Conservation (phyloP, 768 basidiomycete genomes). For the Mycena latifolia region DNA sequence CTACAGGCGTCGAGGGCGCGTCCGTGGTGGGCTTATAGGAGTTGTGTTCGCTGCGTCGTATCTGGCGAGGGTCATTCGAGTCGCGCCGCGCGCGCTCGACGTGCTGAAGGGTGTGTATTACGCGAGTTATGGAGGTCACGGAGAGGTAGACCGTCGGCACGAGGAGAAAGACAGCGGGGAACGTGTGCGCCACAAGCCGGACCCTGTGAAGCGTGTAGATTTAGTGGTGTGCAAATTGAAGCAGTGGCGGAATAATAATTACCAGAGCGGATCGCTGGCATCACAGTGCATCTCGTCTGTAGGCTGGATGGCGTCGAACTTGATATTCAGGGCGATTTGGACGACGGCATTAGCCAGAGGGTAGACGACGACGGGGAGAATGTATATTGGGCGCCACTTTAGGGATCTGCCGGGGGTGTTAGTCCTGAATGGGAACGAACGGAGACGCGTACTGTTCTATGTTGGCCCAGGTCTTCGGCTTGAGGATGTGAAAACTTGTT, state of each 20-base stretch:
- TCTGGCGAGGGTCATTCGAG: constrained; percentile 17
- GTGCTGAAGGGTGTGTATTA: constrained; percentile 11
- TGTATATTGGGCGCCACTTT: constrained; percentile 22
- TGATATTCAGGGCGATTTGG: constrained; percentile 5
- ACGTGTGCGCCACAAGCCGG: background rate
- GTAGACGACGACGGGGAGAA: constrained; percentile 17
- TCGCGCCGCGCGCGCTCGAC: constrained; percentile 18
- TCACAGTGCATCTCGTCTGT: constrained; percentile 26
- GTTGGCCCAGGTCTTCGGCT: constrained; percentile 28
- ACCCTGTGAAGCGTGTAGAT: constrained; percentile 11
- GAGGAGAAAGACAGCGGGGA: background rate
- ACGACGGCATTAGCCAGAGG: constrained; percentile 1
- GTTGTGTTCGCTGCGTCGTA: constrained; percentile 17
- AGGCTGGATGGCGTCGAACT: constrained; percentile 27
- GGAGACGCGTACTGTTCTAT: constrained; percentile 3
- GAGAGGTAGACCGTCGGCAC: constrained; percentile 4
- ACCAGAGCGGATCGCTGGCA: constrained; percentile 20
- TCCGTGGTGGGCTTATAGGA: constrained; percentile 1
- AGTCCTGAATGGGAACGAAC: background rate
- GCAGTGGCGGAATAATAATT: background rate
- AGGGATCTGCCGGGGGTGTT: constrained; percentile 4
- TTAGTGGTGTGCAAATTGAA: background rate
- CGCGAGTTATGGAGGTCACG: background rate
- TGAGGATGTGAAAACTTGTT: background rate
- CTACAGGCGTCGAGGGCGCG: background rate